Evolutionary conservation across 805 yeast species (phyloP).

Genomic region (Candida verbasci): DNA sequence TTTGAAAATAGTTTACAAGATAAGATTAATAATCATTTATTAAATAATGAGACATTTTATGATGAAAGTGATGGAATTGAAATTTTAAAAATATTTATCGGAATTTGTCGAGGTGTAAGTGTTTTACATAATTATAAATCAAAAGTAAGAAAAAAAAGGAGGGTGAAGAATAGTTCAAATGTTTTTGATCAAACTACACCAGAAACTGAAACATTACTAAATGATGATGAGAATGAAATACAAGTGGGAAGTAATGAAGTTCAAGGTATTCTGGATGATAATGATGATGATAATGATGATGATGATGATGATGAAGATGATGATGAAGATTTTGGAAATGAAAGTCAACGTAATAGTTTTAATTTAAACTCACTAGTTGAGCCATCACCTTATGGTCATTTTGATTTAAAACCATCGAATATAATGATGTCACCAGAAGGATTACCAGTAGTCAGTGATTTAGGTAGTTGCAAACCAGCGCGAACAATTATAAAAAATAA

Average conservation of each 20-base stretch:
- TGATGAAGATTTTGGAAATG: not conserved
- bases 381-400: slow-evolving; percentile 69
- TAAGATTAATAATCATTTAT: slow-evolving; percentile 58
- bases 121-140: slow-evolving; percentile 63
- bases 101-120: slow-evolving; percentile 69
- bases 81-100: slow-evolving; percentile 57
- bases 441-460: slow-evolving; percentile 73
- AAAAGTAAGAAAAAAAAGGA: slow-evolving; percentile 7
- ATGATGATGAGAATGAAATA: slow-evolving; percentile 21
- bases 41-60: slow-evolving; percentile 48
- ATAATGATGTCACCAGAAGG: slow-evolving; percentile 75
- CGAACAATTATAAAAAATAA: slow-evolving; percentile 50
- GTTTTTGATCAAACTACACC: no score
- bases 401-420: slow-evolving; percentile 88
- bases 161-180: no score
- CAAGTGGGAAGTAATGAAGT: slow-evolving; percentile 15
- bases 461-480: slow-evolving; percentile 76
- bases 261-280: slow-evolving; percentile 16
- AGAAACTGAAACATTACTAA: no score
- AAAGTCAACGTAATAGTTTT: no score
- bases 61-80: slow-evolving; percentile 61
- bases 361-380: slow-evolving; percentile 27
- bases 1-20: slow-evolving; percentile 75
- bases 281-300: slow-evolving; percentile 16
- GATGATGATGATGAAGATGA: slow-evolving; percentile 1